These are phyloP conservation scores for Boletus pseudopeckii DNA, from an alignment of 768 basidiomycete species.

Conservation along the genomic window DNA sequence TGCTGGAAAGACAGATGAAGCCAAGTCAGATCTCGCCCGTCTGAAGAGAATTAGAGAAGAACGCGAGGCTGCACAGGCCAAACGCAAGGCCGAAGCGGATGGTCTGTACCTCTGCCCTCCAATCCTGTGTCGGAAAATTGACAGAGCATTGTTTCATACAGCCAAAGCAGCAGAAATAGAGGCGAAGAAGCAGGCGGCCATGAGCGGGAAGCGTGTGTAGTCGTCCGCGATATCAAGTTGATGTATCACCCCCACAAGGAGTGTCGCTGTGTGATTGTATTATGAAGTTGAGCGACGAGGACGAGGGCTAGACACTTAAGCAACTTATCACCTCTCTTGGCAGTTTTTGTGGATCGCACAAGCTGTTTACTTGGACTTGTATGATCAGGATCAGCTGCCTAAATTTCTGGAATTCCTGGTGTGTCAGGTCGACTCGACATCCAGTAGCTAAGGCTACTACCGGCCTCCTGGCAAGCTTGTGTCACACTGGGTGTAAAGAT, in stretches of 20 bases:
- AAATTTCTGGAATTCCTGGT: too few species aligned
- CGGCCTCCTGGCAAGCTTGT: too few species aligned
- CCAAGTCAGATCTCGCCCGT: conserved; percentile 83
- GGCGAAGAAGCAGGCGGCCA: conserved; percentile 51
- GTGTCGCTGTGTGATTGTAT: neutral
- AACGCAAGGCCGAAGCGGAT: conserved; percentile 84
- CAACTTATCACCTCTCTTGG: neutral
- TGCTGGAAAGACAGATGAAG: conserved; percentile 87
- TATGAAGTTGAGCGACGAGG: neutral
- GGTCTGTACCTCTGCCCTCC: conserved; percentile 42
- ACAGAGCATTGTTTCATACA: conserved; percentile 22
- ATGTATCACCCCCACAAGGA: neutral
- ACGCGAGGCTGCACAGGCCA: conserved; percentile 83
- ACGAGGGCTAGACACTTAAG: neutral
- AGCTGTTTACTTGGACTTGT: too few species aligned
- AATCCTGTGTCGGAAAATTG: neutral
- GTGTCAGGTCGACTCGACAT: too few species aligned
- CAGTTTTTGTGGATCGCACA: neutral
- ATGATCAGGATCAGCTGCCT: too few species aligned
- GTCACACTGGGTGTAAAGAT: too few species aligned
- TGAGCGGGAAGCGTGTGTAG: conserved; percentile 26
- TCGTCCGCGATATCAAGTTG: conserved; percentile 33
- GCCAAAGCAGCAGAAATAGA: conserved; percentile 65
- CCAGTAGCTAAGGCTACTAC: too few species aligned
- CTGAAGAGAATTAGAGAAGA: conserved; percentile 84